phyloP scores from a whole-genome alignment of 2,329 filamentous ascomycete species.

The Sporothrix luriei region DNA sequence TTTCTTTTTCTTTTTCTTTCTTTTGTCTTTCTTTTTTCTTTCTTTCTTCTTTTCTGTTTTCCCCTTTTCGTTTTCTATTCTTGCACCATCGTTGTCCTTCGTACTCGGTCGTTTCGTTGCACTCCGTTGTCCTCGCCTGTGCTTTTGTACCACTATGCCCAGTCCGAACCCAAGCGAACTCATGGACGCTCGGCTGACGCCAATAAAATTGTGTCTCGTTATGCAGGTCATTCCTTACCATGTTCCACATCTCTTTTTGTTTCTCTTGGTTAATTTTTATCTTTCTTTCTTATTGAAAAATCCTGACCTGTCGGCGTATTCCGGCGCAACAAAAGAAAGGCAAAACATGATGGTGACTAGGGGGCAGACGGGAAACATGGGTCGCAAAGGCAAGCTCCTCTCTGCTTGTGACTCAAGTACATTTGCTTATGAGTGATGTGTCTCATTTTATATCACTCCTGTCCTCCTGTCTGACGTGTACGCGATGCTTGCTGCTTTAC shows the following conservation, averaged over 20 bases:
- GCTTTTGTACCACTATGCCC: slow-evolving; percentile 1
- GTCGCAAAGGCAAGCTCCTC: neutral
- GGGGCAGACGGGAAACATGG: neutral
- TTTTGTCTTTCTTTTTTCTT: too few relatives aligned
- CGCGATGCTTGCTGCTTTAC: neutral
- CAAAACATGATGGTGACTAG: too few relatives aligned
- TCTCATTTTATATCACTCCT: neutral
- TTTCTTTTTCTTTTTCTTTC: too few relatives aligned
- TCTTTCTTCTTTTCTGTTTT: too few relatives aligned
- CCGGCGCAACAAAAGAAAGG: slow-evolving; percentile 3
- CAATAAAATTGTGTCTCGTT: neutral
- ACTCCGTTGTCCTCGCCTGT: slow-evolving; percentile 16
- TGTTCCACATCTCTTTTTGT: neutral
- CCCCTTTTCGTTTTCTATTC: too few relatives aligned
- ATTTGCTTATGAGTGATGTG: neutral
- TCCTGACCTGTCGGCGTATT: neutral
- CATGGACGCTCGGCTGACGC: neutral
- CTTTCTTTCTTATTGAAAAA: neutral
- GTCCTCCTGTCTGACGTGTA: neutral
- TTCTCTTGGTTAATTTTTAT: too few relatives aligned
- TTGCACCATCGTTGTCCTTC: neutral
- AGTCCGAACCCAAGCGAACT: slow-evolving; percentile 8
- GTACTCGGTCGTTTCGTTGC: slow-evolving; percentile 6
- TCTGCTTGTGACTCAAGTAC: neutral
- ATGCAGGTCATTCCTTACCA: neutral